Percentiles rank a stretch among this genome's conserved stretches.
phyloP scores from a whole-genome alignment of 1,284 basidiomycete species.

The Austroboletus olivaceoglutinosus region DNA sequence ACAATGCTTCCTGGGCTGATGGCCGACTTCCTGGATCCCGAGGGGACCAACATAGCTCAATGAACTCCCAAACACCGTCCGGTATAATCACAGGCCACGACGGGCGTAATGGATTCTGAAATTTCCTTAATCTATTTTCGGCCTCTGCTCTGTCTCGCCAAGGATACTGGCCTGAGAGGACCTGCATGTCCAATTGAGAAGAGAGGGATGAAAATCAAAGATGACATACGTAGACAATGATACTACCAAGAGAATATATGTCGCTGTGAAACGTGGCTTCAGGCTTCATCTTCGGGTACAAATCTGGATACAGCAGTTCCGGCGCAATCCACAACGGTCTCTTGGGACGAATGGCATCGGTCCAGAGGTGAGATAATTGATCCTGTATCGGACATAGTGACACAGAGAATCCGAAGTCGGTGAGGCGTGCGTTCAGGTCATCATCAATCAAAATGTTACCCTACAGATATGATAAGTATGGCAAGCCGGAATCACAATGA shows the following conservation, averaged over 20 bases:
- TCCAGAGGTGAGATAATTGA: constrained; percentile 3
- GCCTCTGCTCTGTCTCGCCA: neutral
- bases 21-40: neutral
- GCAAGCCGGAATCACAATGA: neutral
- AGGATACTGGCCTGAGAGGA: constrained; percentile 1
- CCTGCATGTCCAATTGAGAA: neutral
- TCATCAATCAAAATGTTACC: constrained; percentile 3
- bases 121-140: neutral
- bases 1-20: neutral
- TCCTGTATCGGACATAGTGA: neutral
- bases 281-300: neutral
- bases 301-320: neutral
- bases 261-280: constrained; percentile 1
- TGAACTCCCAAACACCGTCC: constrained; percentile 5
- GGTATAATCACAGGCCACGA: constrained; percentile 1
- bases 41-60: constrained; percentile 11
- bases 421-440: constrained; percentile 3
- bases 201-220: neutral
- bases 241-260: constrained; percentile 12
- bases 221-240: constrained; percentile 1
- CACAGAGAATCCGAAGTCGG: constrained; percentile 9
- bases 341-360: neutral
- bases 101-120: constrained; percentile 7
- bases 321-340: constrained; percentile 1
- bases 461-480: neutral